Evolutionary conservation across 75 land plant species (phyloP), one percentile per base, ranked within the genome.

Genomic region (Sequoia sempervirens): DNA sequence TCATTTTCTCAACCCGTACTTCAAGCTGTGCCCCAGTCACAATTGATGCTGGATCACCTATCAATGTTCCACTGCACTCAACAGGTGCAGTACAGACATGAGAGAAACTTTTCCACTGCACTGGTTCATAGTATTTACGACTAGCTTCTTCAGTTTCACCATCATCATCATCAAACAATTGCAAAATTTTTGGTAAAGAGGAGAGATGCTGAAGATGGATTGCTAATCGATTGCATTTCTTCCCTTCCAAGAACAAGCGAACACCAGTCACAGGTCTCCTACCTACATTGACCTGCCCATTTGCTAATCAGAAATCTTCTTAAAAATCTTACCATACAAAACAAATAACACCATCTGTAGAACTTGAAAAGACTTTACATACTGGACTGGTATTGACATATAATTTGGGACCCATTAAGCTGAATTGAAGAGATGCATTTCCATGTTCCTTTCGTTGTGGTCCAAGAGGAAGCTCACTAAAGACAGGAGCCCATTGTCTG

Each of bases 121-220:
- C 90, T 5, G 95, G 92, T 84, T 95, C 97, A 34, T 85, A 88
- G 80, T 91, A 95, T 41, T 80, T 89, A 15, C 85, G 84, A 37
- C n/a, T 20, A 40, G 83, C 81, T 17, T 89, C 82, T 12, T 73
- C 85, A 38, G 82, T 56, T 18, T 85, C 75, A 40, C 80, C 72
- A 58, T 46, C 80, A 36, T 75, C 61, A 32, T 89, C 91, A 75
- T 93, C 91, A 30, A 90, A 79, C 58, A 90, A 86, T 72, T 90
- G 91, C 53, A 95, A 87, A 73, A 58, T 86, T 78, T 85, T 78
- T n/a, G 97, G 97, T 45, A 91, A 74, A 34, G 87, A 81, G 4
- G 97, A 90, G 34, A 95, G 91, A 86, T 93, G 96, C 87, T 94
- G 97, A 75, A 95, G 90, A 86, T 95, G 97, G 46, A 95, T 91